These are phyloP conservation scores for Benincasa hispida DNA, from an alignment of 306 rosid species.

Conservation along the genomic window DNA sequence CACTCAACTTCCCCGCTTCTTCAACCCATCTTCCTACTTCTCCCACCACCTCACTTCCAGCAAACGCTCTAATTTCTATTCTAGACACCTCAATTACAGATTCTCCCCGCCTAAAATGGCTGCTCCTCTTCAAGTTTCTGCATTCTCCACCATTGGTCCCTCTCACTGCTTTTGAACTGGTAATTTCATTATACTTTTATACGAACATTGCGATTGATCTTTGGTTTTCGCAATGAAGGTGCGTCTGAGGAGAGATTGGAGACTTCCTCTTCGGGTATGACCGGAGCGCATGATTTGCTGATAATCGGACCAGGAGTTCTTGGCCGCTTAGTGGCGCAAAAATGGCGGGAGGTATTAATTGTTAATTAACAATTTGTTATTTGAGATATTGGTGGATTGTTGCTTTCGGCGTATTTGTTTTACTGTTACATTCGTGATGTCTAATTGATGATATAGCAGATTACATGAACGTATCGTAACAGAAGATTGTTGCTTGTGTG, in stretches of 20 bases:
- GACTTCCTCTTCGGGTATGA: constrained; percentile 22
- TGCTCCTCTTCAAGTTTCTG: constrained; percentile 28
- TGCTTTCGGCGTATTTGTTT: background rate
- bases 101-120: constrained; percentile 38
- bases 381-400: background rate
- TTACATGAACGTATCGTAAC: background rate
- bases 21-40: background rate
- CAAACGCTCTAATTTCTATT: constrained; percentile 9
- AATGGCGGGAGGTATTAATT: constrained; percentile 63
- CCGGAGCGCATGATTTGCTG: constrained; percentile 51
- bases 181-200: background rate
- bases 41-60: background rate
- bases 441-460: background rate
- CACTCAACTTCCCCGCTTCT: constrained; percentile 12
- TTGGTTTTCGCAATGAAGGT: constrained; percentile 18
- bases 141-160: constrained; percentile 26
- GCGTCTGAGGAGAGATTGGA: constrained; percentile 31
- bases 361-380: background rate
- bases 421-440: background rate
- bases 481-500: constrained; percentile 3
- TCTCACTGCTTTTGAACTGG: background rate
- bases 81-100: background rate
- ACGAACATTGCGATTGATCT: background rate
- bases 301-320: constrained; percentile 94
- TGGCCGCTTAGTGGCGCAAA: constrained; percentile 75